Evolutionary conservation across 2,329 filamentous ascomycete species (phyloP).

Genomic region (Colletotrichum sp.): DNA sequence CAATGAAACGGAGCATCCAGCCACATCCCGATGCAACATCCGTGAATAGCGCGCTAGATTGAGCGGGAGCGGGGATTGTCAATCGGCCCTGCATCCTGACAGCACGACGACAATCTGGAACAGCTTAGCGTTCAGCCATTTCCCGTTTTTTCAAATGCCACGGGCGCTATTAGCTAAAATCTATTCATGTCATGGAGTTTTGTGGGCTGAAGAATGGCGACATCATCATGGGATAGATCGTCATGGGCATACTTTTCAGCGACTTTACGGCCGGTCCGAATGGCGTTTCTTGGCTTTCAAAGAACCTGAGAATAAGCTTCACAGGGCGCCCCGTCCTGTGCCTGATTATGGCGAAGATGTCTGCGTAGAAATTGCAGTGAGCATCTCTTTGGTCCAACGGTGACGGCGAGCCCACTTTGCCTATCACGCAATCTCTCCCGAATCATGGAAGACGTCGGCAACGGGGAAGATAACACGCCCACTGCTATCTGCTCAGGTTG

Average conservation of each 20-base stretch:
- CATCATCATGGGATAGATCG: not conserved
- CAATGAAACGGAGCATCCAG: not conserved
- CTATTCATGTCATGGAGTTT: not conserved
- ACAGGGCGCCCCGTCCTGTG: not conserved
- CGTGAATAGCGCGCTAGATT: not conserved
- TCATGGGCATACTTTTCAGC: not conserved
- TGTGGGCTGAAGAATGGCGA: not conserved
- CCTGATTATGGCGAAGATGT: not conserved
- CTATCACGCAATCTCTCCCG: not conserved
- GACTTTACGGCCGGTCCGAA: not conserved
- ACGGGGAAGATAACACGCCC: not conserved
- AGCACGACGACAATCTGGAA: not conserved
- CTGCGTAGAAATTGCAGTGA: not conserved
- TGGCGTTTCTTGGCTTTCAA: not conserved
- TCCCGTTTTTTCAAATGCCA: not conserved
- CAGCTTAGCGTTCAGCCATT: not conserved
- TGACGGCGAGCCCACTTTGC: not conserved
- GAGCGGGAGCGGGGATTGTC: not conserved
- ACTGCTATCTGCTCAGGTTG: not conserved
- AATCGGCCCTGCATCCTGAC: not conserved
- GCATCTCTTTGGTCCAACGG: not conserved
- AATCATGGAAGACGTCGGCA: not conserved
- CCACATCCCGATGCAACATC: not conserved
- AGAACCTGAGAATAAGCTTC: not conserved
- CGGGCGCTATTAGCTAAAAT: not conserved